A percentile compares a stretch with the other conserved stretches of the same genome.
These are phyloP conservation scores for Melaleuca quinquenervia DNA, from an alignment of 345 rosid species.

Conservation along the genomic window DNA sequence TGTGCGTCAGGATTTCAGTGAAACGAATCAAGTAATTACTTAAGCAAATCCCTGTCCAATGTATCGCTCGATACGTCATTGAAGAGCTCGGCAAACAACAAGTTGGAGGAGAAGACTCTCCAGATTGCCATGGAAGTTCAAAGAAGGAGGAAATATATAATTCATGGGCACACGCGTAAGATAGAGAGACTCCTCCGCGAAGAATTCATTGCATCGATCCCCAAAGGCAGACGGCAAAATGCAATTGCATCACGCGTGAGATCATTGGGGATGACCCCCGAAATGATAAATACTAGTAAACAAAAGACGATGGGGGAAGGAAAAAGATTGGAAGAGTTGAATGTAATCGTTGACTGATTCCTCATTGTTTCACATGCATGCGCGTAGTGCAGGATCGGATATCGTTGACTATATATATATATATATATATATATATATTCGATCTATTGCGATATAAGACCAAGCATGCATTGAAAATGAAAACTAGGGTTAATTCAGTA, in stretches of 20 bases:
- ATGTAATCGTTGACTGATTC: not conserved
- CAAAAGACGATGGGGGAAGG: not conserved
- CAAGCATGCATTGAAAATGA: not conserved
- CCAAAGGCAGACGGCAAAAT: not conserved
- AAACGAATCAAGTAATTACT: not conserved
- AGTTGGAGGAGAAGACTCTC: not conserved
- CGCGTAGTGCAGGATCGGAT: not conserved
- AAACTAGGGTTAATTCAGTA: not conserved
- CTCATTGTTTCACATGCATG: not conserved
- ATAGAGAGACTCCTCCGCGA: not conserved
- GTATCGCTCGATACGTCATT: not conserved
- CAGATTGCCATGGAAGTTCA: not conserved
- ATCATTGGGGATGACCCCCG: not conserved
- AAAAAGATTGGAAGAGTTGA: not conserved
- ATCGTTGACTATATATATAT: not conserved
- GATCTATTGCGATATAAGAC: not conserved
- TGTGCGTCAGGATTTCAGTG: not conserved
- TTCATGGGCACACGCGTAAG: not conserved
- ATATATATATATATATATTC: not conserved
- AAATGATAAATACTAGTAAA: not conserved
- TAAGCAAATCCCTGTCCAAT: not conserved
- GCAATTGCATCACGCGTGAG: not conserved
- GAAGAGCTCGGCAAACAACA: not conserved
- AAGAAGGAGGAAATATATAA: not conserved
- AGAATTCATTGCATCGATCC: not conserved